Conservation (phyloP, 768 basidiomycete species). For the Boletus speciosus region DNA sequence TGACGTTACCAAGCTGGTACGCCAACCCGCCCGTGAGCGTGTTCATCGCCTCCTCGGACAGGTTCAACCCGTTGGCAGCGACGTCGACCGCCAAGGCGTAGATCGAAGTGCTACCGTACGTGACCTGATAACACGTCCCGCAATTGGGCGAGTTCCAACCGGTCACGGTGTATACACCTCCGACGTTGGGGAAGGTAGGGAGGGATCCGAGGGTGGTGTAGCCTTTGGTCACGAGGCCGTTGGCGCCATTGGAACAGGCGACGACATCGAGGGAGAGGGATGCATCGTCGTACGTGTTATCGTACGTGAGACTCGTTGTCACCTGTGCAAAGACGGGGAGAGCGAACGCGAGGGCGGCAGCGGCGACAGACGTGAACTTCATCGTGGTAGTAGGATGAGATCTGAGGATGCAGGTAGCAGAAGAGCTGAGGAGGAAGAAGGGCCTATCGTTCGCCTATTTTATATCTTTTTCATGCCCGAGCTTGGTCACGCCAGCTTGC, state of each 20-base stretch:
- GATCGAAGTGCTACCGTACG: conserved; percentile 15
- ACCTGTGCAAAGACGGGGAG: conserved; percentile 19
- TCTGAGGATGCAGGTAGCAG: too few species aligned
- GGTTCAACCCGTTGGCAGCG: conserved; percentile 38
- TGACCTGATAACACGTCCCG: conserved; percentile 33
- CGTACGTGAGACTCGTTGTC: conserved; percentile 23
- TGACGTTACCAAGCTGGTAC: conserved; percentile 44
- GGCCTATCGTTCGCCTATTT: background rate
- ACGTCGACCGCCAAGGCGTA: conserved; percentile 28
- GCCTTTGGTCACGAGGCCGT: conserved; percentile 29
- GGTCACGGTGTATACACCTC: conserved; percentile 31
- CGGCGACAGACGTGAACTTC: conserved; percentile 21
- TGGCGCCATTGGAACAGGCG: conserved; percentile 33
- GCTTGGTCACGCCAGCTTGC: too few species aligned
- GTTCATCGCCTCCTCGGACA: conserved; percentile 55
- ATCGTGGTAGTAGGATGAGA: conserved; percentile 7
- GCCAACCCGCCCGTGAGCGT: conserved; percentile 47
- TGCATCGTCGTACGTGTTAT: conserved; percentile 30
- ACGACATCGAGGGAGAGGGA: conserved; percentile 13
- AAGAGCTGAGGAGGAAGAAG: background rate
- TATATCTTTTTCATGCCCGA: too few species aligned
- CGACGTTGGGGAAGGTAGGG: conserved; percentile 31
- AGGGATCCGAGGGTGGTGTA: conserved; percentile 34
- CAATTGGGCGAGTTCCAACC: conserved; percentile 30
- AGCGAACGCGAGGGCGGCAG: conserved; percentile 10